Percentiles rank a stretch among this genome's conserved stretches.
These are phyloP conservation scores for Trametes elegans DNA, from an alignment of 768 basidiomycete species.

Conservation along the genomic window DNA sequence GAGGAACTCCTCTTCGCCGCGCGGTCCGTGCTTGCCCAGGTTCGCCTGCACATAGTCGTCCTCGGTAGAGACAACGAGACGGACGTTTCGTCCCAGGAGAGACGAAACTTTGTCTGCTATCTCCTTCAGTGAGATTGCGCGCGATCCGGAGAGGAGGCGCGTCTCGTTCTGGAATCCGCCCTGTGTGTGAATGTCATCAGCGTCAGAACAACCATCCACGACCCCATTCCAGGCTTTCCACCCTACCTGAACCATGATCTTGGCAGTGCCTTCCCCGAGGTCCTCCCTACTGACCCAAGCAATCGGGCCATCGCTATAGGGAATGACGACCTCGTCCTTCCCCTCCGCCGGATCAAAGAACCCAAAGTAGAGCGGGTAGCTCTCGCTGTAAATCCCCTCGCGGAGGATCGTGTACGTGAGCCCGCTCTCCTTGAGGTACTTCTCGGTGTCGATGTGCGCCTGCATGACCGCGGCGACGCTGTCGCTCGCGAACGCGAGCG, in stretches of 20 bases:
- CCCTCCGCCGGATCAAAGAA: slow-evolving; percentile 26
- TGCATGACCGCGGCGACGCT: slow-evolving; percentile 32
- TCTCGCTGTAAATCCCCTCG: slow-evolving; percentile 37
- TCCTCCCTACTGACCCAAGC: slow-evolving; percentile 36
- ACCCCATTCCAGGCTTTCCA: neutral
- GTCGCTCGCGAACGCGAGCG: slow-evolving; percentile 31
- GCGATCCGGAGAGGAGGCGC: slow-evolving; percentile 28
- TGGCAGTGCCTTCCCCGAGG: slow-evolving; percentile 36
- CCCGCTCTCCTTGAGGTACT: slow-evolving; percentile 31
- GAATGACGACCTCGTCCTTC: slow-evolving; percentile 28
- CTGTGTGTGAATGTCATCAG: neutral
- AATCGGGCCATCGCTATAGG: slow-evolving; percentile 34
- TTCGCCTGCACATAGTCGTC: slow-evolving; percentile 29
- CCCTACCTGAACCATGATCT: slow-evolving; percentile 28
- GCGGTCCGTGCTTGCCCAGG: slow-evolving; percentile 13
- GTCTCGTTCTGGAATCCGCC: slow-evolving; percentile 30
- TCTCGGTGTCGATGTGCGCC: slow-evolving; percentile 35
- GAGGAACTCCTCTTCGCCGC: slow-evolving; percentile 27
- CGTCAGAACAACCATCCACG: neutral
- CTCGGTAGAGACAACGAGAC: slow-evolving; percentile 22
- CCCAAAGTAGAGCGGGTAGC: slow-evolving; percentile 31
- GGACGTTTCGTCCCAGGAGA: slow-evolving; percentile 20
- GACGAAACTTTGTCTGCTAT: slow-evolving; percentile 25
- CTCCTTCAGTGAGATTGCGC: slow-evolving; percentile 26
- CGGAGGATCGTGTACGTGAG: slow-evolving; percentile 34